These are phyloP conservation scores for Clonostachys rosea DNA, from an alignment of 2,329 filamentous ascomycete species.

Conservation along the genomic window DNA sequence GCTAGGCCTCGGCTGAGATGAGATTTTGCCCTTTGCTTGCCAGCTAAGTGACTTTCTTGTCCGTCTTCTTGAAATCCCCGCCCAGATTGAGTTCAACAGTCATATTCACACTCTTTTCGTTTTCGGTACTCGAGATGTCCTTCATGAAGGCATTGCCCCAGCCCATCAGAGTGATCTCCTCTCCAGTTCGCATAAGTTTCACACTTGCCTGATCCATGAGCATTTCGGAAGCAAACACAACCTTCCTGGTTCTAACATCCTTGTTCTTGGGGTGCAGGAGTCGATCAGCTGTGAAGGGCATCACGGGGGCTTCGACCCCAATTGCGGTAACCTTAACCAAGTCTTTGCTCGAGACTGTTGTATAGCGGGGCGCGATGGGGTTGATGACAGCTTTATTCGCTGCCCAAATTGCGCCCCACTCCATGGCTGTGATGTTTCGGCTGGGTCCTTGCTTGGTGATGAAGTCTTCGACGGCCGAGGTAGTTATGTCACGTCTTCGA, in stretches of 20 bases:
- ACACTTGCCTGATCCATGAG: too few species aligned
- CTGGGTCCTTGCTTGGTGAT: conserved; percentile 74
- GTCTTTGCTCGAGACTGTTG: conserved; percentile 60
- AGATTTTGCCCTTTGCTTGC: too few species aligned
- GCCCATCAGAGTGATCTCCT: too few species aligned
- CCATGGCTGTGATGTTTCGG: conserved; percentile 70
- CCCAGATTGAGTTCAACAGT: too few species aligned
- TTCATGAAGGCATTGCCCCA: too few species aligned
- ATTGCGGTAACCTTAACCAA: too few species aligned
- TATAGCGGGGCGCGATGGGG: conserved; percentile 64
- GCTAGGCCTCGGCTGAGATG: too few species aligned
- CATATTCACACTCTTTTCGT: too few species aligned
- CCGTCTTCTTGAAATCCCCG: too few species aligned
- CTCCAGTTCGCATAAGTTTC: too few species aligned
- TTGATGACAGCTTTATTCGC: conserved; percentile 73
- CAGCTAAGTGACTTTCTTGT: too few species aligned
- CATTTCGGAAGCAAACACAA: conserved; percentile 45
- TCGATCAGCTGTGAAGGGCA: conserved; percentile 67
- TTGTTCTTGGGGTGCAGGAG: conserved; percentile 88
- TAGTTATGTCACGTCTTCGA: conserved; percentile 66
- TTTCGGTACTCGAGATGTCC: too few species aligned
- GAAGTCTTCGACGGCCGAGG: conserved; percentile 70
- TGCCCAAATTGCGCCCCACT: conserved; percentile 66
- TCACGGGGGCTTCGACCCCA: conserved; percentile 49
- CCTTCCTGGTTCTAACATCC: conserved; percentile 78